phyloP scores from a whole-genome alignment of 2,329 filamentous ascomycete species.

The Pleomassaria siparia region DNA sequence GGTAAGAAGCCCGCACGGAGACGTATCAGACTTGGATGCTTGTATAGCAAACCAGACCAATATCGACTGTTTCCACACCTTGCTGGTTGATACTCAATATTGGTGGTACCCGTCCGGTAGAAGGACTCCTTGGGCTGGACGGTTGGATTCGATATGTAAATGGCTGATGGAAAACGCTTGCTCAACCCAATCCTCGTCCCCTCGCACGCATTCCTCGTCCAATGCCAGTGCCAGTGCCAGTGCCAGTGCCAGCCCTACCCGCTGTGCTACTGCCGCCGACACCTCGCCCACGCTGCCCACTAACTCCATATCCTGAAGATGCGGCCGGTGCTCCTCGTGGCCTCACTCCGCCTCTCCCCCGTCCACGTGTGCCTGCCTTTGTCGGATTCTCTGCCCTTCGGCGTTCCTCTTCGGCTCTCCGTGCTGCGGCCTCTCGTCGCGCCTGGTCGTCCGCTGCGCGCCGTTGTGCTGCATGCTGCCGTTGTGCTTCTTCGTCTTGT shows the following conservation, averaged over 20 bases:
- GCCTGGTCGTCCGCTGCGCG: conserved; percentile 77
- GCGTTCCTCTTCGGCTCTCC: conserved; percentile 54
- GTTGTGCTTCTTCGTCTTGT: conserved; percentile 74
- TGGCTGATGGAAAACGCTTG: too few species aligned
- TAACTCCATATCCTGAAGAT: conserved; percentile 45
- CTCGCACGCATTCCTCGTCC: conserved; percentile 44
- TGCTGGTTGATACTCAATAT: too few species aligned
- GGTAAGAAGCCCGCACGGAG: too few species aligned
- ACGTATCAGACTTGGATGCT: too few species aligned
- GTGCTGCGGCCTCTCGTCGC: conserved; percentile 67
- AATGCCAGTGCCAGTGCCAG: conserved; percentile 46
- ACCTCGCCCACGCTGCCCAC: conserved; percentile 52
- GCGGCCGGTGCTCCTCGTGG: conserved; percentile 32
- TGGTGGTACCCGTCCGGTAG: too few species aligned
- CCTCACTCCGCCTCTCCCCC: conserved; percentile 39
- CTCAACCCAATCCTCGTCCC: conserved; percentile 31
- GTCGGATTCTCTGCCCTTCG: conserved; percentile 63
- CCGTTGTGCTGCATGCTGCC: conserved; percentile 76
- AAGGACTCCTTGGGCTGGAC: conserved; percentile 3
- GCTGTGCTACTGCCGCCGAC: conserved; percentile 47
- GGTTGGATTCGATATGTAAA: not conserved
- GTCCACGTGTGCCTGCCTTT: conserved; percentile 43
- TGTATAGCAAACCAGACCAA: too few species aligned
- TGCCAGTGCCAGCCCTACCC: conserved; percentile 44
- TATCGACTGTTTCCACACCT: too few species aligned